Percentiles rank a stretch among this genome's conserved stretches.
Evolutionary conservation across 345 rosid genomes (phyloP).

Genomic region (Geranium brycei): DNA sequence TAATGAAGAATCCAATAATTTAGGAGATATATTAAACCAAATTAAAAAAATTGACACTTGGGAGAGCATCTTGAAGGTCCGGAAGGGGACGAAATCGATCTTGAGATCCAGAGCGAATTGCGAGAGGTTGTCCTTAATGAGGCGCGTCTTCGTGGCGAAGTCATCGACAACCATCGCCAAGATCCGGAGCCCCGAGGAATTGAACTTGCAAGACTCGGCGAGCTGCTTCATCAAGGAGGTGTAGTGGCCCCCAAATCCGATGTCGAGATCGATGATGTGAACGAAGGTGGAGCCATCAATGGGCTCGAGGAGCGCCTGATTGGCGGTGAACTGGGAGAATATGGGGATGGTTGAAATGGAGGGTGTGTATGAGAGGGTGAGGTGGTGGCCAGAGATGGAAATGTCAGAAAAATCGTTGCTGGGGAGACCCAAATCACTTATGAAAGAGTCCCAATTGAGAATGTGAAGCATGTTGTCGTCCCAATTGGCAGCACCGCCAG

Average conservation of each 20-base stretch:
- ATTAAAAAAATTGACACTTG: too few species aligned
- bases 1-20: too few species aligned
- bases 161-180: constrained; percentile 77
- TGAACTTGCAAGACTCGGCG: constrained; percentile 17
- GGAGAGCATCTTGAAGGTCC: constrained; percentile 56
- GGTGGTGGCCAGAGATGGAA: constrained; percentile 9
- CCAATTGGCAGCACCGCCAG: constrained; percentile 15
- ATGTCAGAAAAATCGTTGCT: constrained; percentile 37
- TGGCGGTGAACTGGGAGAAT: constrained; percentile 79
- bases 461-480: constrained; percentile 53
- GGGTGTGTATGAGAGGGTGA: neutral
- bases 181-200: constrained; percentile 42
- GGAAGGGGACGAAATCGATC: constrained; percentile 56
- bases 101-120: constrained; percentile 77
- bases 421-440: constrained; percentile 58
- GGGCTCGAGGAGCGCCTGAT: constrained; percentile 76
- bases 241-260: constrained; percentile 87
- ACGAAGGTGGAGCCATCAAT: constrained; percentile 42
- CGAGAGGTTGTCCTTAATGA: constrained; percentile 58
- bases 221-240: constrained; percentile 79
- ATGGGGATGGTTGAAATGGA: constrained; percentile 34
- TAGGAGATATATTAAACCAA: too few species aligned
- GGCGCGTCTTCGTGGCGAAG: constrained; percentile 44
- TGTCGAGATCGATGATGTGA: constrained; percentile 80
- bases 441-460: constrained; percentile 83